Evolutionary conservation across 1,284 basidiomycete genomes (phyloP).

Genomic region (Gymnopus androsaceus): DNA sequence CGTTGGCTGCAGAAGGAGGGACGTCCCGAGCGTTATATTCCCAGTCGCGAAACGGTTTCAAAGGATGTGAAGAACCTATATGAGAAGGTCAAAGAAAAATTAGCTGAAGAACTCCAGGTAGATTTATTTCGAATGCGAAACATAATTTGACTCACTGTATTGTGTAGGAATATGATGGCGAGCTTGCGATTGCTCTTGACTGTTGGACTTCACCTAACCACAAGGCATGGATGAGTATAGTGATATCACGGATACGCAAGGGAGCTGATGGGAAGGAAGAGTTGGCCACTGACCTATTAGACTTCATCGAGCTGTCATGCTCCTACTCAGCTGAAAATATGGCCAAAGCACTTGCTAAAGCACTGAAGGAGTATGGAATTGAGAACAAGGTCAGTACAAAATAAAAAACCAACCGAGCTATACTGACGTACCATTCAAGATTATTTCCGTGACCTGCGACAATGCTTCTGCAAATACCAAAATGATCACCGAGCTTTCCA

Average conservation of each 20-base stretch:
- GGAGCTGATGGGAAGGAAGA: not conserved
- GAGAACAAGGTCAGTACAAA: slow-evolving; percentile 22
- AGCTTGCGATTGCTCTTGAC: not conserved
- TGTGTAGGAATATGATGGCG: not conserved
- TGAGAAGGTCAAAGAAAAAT: not conserved
- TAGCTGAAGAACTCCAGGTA: not conserved
- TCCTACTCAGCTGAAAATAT: slow-evolving; percentile 25
- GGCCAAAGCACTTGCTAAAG: slow-evolving; percentile 21
- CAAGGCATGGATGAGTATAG: not conserved
- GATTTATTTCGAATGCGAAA: not conserved
- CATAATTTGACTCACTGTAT: not conserved
- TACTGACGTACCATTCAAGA: slow-evolving; percentile 30
- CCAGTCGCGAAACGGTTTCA: not conserved
- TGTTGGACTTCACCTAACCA: slow-evolving; percentile 3
- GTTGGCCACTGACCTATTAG: not conserved
- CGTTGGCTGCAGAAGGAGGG: not conserved
- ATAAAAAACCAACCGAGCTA: not conserved
- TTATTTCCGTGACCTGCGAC: too few species aligned
- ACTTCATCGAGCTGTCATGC: not conserved
- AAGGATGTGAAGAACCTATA: not conserved
- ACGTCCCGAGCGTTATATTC: not conserved
- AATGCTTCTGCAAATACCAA: slow-evolving; percentile 34
- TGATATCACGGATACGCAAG: not conserved
- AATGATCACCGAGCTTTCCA: slow-evolving; percentile 32
- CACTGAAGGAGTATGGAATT: slow-evolving; percentile 28